Evolutionary conservation across 495 filamentous ascomycete genomes (phyloP).

Genomic region (Immersiella caudata): DNA sequence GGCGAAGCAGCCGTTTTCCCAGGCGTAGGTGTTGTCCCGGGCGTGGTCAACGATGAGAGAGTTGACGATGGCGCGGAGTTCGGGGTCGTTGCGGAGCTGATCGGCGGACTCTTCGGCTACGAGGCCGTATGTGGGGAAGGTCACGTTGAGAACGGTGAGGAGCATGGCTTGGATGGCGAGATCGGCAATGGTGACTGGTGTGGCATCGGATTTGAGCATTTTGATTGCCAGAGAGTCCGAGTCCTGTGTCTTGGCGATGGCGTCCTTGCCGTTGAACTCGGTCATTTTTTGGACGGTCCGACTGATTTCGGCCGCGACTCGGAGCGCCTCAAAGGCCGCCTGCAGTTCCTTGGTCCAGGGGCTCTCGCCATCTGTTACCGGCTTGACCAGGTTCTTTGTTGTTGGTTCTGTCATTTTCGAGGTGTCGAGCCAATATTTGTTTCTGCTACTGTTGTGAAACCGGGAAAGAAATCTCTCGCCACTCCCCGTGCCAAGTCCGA

Average conservation of each 20-base stretch:
- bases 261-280: background rate
- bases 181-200: constrained; percentile 68
- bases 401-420: too few relatives aligned
- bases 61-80: constrained; percentile 58
- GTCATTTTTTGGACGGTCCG: background rate
- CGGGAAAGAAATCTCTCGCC: background rate
- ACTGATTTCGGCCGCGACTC: background rate
- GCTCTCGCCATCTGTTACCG: background rate
- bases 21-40: constrained; percentile 26
- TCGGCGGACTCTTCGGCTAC: constrained; percentile 65
- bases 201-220: constrained; percentile 59
- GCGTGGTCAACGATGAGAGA: constrained; percentile 41
- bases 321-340: background rate
- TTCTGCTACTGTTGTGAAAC: background rate
- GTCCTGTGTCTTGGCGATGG: background rate
- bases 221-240: background rate
- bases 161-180: constrained; percentile 68
- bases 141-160: constrained; percentile 54
- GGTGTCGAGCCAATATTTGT: too few relatives aligned
- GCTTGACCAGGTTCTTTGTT: too few relatives aligned
- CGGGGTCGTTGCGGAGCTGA: constrained; percentile 52
- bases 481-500: background rate
- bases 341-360: background rate
- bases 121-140: constrained; percentile 61
- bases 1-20: constrained; percentile 41